Evolutionary conservation across 129 eudicot genomes (phyloP), one percentile per base, ranked within the genome.

Genomic region (Cynara cardunculus): DNA sequence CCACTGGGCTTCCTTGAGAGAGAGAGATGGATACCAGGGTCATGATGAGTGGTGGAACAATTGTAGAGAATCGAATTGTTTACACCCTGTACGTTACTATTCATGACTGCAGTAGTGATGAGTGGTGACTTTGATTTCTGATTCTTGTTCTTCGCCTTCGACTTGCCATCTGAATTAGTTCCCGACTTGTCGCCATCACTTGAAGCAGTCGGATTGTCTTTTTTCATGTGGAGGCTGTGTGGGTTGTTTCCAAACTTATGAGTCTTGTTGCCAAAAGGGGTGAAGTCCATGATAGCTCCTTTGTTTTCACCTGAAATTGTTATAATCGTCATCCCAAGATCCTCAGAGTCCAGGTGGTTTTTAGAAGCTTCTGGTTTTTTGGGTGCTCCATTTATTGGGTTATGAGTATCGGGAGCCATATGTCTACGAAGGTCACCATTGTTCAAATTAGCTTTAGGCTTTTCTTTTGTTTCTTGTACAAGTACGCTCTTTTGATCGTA

Each of bases 31-130:
- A 91, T 78, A 10, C 96, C 96, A 14, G 96, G 93, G 82, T 91
- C 92, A 56, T 87, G 90, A 77, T 91, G 89, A 66, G 78, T 69
- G 74, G 75, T 78, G 44, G 78, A 74, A 25, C 62, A 69, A 32
- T 91, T 85, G 81, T 31, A 81, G 31, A 91, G 75, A 69, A 91
- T 85, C 11, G 92, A 88, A 73, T 91, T 91, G 83, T 91, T 91
- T 35, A 88, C 86, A 39, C 90, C 94, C 75, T 92, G 97, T 16
- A 92, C 91, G 53, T 92, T 92, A 85, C 91, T 90, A 82, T 92
- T 92, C 84, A 88, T 78, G 81, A 75, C 77, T 25, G 92, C 88
- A 71, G 46, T 65, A 5, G 31, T 53, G 87, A 85, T 85, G 18
- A 88, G 80, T 32, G 82, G 78, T 14, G 86, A 28, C 73, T 39